Evolutionary conservation across 208 protist genomes (phyloP).

Genomic region (Acanthamoeba polyphaga): DNA sequence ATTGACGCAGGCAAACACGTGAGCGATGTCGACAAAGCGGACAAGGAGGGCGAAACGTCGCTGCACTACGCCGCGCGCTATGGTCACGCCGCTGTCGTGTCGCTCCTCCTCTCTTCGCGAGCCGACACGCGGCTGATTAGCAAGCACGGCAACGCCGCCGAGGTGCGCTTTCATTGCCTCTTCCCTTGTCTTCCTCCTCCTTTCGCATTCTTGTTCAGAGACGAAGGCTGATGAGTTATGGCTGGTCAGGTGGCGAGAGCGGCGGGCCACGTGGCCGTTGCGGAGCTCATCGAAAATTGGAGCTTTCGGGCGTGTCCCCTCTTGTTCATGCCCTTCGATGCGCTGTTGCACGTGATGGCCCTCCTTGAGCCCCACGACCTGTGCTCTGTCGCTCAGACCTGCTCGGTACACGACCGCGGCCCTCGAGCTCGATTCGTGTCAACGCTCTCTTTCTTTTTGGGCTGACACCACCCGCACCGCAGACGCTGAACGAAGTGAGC

Average conservation of each 20-base stretch:
- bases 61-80: neutral
- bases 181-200: neutral
- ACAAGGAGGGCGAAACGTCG: neutral
- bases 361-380: neutral
- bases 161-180: neutral
- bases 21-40: neutral
- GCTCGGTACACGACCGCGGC: neutral
- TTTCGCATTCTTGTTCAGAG: neutral
- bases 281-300: neutral
- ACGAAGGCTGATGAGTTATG: neutral
- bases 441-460: too few species aligned
- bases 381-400: neutral
- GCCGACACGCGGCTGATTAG: neutral
- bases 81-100: conserved; percentile 2
- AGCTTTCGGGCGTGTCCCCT: neutral
- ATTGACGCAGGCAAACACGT: neutral
- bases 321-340: neutral
- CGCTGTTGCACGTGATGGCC: neutral
- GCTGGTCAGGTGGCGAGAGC: neutral
- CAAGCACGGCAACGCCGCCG: neutral
- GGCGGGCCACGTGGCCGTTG: neutral
- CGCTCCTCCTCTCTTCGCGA: neutral
- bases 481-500: neutral
- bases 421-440: neutral
- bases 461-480: neutral